A percentile compares a stretch with the other conserved stretches of the same genome.
Evolutionary conservation across 208 protist genomes (phyloP).

Genomic region (Phytomonas francai): DNA sequence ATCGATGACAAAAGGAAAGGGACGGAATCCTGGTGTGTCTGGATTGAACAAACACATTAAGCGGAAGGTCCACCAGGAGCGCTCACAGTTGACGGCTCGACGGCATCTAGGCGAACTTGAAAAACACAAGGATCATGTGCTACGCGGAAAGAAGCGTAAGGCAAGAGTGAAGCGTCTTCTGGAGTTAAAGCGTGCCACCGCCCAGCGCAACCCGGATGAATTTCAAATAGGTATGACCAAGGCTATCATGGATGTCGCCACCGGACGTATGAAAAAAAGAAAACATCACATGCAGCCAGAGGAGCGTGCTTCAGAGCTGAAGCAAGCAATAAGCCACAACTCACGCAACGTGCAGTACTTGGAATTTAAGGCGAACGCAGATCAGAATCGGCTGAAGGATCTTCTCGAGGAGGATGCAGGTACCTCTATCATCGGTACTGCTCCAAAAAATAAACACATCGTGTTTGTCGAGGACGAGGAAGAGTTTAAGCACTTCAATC

Average conservation of each 20-base stretch:
- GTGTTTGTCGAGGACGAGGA: constrained; percentile 81
- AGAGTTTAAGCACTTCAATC: constrained; percentile 67
- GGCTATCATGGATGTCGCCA: constrained; percentile 77
- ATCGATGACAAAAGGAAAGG: constrained; percentile 82
- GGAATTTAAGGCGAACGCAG: constrained; percentile 65
- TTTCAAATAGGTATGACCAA: constrained; percentile 92
- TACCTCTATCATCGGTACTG: constrained; percentile 43
- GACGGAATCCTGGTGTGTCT: constrained; percentile 74
- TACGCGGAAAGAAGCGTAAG: constrained; percentile 72
- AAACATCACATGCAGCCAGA: constrained; percentile 18
- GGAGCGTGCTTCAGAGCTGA: constrained; percentile 48
- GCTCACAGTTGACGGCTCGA: constrained; percentile 74
- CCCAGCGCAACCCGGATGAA: constrained; percentile 91
- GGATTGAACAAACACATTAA: constrained; percentile 85
- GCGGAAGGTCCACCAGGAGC: constrained; percentile 84
- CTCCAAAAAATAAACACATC: constrained; percentile 77
- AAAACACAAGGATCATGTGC: constrained; percentile 91
- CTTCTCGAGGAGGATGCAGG: constrained; percentile 70
- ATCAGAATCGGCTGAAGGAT: constrained; percentile 54
- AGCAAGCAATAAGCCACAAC: constrained; percentile 60
- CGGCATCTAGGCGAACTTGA: constrained; percentile 86
- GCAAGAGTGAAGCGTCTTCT: constrained; percentile 65
- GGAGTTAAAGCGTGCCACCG: constrained; percentile 72
- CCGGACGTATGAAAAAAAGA: constrained; percentile 70
- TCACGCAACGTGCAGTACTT: constrained; percentile 79